These are phyloP conservation scores for Naganishia cerealis DNA, from an alignment of 1,284 basidiomycete species.

Conservation along the genomic window DNA sequence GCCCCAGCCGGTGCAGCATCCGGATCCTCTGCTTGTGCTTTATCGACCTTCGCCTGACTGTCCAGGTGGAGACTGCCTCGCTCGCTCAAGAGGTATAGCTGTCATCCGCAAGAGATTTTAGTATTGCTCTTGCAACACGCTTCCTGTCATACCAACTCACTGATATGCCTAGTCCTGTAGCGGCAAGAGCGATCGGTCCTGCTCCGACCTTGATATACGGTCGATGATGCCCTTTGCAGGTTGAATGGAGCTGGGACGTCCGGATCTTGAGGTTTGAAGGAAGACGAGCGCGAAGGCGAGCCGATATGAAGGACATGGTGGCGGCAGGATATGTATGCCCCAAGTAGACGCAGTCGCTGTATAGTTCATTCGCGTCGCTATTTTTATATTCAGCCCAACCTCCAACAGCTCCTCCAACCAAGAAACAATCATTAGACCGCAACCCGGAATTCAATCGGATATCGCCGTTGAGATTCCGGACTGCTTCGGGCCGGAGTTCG, in stretches of 20 bases:
- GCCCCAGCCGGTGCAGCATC: conserved; percentile 26
- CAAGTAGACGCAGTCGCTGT: background rate
- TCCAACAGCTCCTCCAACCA: background rate
- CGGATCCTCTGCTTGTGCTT: conserved; percentile 21
- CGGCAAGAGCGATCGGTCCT: conserved; percentile 3
- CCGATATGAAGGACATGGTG: background rate
- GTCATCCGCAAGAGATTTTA: background rate
- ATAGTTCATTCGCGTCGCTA: no score
- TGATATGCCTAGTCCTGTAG: conserved; percentile 14
- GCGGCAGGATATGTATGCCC: background rate
- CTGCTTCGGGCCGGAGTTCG: background rate
- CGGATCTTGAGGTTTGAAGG: background rate
- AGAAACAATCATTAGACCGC: background rate
- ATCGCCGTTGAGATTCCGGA: background rate
- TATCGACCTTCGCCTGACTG: conserved; percentile 19
- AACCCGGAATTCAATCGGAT: background rate
- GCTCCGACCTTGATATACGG: background rate
- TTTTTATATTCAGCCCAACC: background rate
- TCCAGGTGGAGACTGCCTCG: conserved; percentile 4
- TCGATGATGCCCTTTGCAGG: background rate
- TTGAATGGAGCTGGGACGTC: background rate
- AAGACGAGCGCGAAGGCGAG: background rate
- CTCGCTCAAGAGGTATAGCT: conserved; percentile 9
- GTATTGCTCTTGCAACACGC: background rate
- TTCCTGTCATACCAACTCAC: background rate